Conservation (phyloP, 768 basidiomycete genomes). For the Sistotremastrum suecicum region DNA sequence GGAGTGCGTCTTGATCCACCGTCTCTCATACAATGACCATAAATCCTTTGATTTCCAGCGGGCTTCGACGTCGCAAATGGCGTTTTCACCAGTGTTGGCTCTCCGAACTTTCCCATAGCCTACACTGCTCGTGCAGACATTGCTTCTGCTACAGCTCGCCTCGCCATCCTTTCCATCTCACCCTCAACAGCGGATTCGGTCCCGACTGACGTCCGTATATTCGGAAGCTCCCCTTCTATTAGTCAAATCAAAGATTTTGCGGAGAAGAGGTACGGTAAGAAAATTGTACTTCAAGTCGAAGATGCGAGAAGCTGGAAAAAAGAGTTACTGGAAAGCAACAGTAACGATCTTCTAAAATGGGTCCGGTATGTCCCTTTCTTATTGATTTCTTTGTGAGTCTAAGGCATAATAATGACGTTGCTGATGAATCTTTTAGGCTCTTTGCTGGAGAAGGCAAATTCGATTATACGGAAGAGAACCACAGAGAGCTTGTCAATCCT, state of each 20-base stretch:
- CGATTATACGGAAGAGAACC: slow-evolving; percentile 9
- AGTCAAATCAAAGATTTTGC: no score
- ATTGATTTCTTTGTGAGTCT: no score
- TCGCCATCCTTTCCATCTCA: slow-evolving; percentile 8
- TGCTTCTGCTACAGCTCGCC: slow-evolving; percentile 7
- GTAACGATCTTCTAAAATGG: no score
- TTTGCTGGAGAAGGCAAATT: slow-evolving; percentile 9
- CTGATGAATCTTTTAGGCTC: slow-evolving; percentile 2
- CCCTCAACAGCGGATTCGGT: slow-evolving; percentile 6
- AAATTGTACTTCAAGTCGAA: no score
- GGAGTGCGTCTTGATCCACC: no score
- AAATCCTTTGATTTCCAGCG: slow-evolving; percentile 1
- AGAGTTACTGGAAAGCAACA: no score
- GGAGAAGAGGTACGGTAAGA: no score
- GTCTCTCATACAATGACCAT: no score
- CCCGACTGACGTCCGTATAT: slow-evolving; percentile 11
- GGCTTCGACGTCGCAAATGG: slow-evolving; percentile 11
- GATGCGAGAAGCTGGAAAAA: no score
- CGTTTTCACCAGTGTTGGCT: slow-evolving; percentile 9
- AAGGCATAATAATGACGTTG: no score
- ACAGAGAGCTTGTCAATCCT: slow-evolving; percentile 14
- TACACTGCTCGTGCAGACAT: slow-evolving; percentile 10
- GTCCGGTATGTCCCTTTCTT: no score
- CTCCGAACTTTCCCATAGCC: slow-evolving; percentile 5
- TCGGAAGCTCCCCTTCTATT: neutral